phyloP scores from a whole-genome alignment of 2,329 filamentous ascomycete genomes.

The Venturiaceae sp. region DNA sequence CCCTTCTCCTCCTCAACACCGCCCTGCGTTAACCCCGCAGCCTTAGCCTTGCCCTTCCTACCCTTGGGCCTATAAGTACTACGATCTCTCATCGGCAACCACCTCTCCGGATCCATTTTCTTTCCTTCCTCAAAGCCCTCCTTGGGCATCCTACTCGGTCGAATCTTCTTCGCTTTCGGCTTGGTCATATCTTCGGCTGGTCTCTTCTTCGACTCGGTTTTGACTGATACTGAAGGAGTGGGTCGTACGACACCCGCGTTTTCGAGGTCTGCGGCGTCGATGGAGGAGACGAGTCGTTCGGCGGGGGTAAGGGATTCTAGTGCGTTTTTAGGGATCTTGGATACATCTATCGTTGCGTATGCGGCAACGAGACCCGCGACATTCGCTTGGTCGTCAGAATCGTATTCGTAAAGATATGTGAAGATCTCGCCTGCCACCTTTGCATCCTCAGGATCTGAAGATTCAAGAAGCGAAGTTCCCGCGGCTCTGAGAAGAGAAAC shows the following conservation, averaged over 20 bases:
- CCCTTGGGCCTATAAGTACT: slow-evolving; percentile 85
- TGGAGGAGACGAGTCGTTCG: slow-evolving; percentile 47
- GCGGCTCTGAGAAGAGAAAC: slow-evolving; percentile 61
- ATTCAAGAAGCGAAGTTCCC: slow-evolving; percentile 72
- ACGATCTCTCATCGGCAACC: slow-evolving; percentile 83
- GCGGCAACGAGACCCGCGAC: slow-evolving; percentile 81
- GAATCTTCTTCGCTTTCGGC: slow-evolving; percentile 47
- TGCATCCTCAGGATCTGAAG: slow-evolving; percentile 58
- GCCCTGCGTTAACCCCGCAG: slow-evolving; percentile 14
- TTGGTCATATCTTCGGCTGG: slow-evolving; percentile 29
- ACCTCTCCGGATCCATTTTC: slow-evolving; percentile 80
- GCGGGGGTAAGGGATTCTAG: slow-evolving; percentile 51
- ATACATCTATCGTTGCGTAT: slow-evolving; percentile 52
- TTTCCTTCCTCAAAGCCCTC: slow-evolving; percentile 62
- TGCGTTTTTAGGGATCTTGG: slow-evolving; percentile 43
- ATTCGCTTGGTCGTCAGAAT: slow-evolving; percentile 59
- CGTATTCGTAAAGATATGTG: slow-evolving; percentile 54
- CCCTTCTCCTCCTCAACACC: slow-evolving; percentile 3
- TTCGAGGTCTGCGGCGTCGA: slow-evolving; percentile 55
- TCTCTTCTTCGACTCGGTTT: slow-evolving; percentile 31
- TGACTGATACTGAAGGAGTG: slow-evolving; percentile 12
- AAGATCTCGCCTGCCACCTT: slow-evolving; percentile 70
- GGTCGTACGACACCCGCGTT: slow-evolving; percentile 52
- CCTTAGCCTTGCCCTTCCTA: slow-evolving; percentile 79
- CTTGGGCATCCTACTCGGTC: slow-evolving; percentile 57